A percentile compares a stretch with the other conserved stretches of the same genome.
phyloP scores from a whole-genome alignment of 805 yeast species.

The Candida ovalis region DNA sequence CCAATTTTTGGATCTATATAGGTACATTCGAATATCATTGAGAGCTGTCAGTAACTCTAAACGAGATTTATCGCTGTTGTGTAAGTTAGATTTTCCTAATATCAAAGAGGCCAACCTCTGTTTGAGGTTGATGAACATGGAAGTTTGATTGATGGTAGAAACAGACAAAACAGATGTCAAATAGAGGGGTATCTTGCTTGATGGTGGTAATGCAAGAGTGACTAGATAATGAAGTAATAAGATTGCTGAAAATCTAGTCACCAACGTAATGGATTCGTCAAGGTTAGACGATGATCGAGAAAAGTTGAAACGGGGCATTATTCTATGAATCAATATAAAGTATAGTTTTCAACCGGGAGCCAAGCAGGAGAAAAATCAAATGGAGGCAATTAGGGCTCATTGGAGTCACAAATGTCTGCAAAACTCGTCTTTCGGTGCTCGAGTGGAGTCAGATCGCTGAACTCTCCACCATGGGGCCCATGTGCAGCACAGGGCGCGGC shows the following conservation, averaged over 20 bases:
- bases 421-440: no score
- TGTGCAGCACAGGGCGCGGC: no score
- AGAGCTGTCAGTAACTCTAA: constrained; percentile 36
- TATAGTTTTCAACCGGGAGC: no score
- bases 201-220: constrained; percentile 20
- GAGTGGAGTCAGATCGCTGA: no score
- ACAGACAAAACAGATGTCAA: constrained; percentile 28
- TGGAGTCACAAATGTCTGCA: no score
- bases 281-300: not conserved
- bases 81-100: not conserved
- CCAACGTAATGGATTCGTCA: constrained; percentile 19
- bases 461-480: no score
- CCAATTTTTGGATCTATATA: constrained; percentile 35
- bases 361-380: no score
- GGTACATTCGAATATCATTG: constrained; percentile 44
- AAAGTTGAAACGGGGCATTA: no score
- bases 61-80: constrained; percentile 15
- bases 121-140: constrained; percentile 19
- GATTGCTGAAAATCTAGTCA: constrained; percentile 28
- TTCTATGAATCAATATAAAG: no score
- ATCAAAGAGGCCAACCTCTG: constrained; percentile 7
- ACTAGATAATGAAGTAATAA: constrained; percentile 22
- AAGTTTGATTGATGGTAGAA: constrained; percentile 25
- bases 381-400: no score
- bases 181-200: constrained; percentile 18